Base-by-base conservation (phyloP, 2,329 filamentous ascomycete genomes). In the Chaetomium globosum region DNA sequence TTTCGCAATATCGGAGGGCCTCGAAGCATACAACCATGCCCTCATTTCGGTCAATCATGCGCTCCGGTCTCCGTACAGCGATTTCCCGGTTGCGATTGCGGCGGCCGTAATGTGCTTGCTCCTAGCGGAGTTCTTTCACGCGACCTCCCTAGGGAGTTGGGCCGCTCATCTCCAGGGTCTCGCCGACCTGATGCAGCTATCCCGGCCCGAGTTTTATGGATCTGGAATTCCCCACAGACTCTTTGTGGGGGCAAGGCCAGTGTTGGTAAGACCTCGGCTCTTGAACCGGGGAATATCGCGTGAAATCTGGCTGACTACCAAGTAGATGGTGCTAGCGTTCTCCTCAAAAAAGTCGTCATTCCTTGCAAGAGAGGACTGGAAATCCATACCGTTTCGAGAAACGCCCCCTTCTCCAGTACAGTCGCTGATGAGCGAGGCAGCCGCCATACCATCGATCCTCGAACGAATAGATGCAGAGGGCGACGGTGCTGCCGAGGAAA, bases 211-310 rank as follows among this genome's bases (percentile, higher is more conserved):
- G 8, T 67, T 67, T 8, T 80, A 77, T 55, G 67, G 68, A 3
- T 71, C 71, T 2, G 78, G 76, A 1, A 64, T 74, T n/a, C 67
- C 76, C 0, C 78, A 80, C 53, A 73, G 71, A 39, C 69, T 80
- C 0, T 80, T 80, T 58, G 69, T 77, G 1, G 79, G 78, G 0
- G 77, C 77, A 56, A 70, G 79, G n/a, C 77, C 79, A 7, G 67
- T 77, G 6, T 68, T 80, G 33, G 78, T 79, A 70, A 48, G 76
- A 36, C 30, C 10, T 4, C 6, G 21, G 12, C 13, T 19, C 49
- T 28, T 52, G 23, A 0, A 5, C 3, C 10, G 48, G 19, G 13
- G 10, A 13, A 13, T 26, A 28, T 58, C 21, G n/a, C 8, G 3
- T 46, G 21, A 30, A 28, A 31, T 55, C 28, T 52, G 33, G 23